Evolutionary conservation across 768 basidiomycete genomes (phyloP), one percentile per base, ranked within the genome.

Genomic region (Suillus subluteus): DNA sequence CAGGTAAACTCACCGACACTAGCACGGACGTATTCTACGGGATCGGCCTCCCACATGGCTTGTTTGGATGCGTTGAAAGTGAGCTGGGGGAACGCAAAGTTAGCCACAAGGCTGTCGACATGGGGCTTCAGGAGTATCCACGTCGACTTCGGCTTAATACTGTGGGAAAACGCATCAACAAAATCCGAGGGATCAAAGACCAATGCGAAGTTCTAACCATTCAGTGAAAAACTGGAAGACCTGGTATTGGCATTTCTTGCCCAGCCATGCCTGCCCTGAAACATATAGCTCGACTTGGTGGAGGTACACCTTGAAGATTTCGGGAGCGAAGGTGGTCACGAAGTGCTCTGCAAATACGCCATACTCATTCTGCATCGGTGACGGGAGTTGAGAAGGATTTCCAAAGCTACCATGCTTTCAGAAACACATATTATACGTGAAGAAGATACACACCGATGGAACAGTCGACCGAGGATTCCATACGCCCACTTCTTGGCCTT

Each of bases 401-500:
- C 95, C 95, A 71, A 88, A 96, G 63, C 91, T 91, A 65, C 23
- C 30, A 21, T 40, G 9, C 35, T 12, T 18, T 75, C 58, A 75
- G 66, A 35, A 35, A 32, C 38, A 15, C 12, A 30, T 6, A 38
- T 6, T 12, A 11, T 15, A 32, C 11, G 5, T 12, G 64, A 30
- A 52, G 2, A 61, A 43, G 16, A 61, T 15, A 62, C 74, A 7
- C 64, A 89, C 86, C 91, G 84, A 72, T 91, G 90, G 84, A 95
- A 95, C 18, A 95, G 80, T 30, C 89, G 82, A 43, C 91, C 91
- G 9, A 55, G 81, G 44, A 87, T 88, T n/a, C 84, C 87, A 73
- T 90, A 95, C 1, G 95, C 92, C 95, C 95, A 96, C 74, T 97
- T 97, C 80, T 96, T 96, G 11, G 91, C 86, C 74, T 90, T 91